A percentile compares a stretch with the other conserved stretches of the same genome.
These are phyloP conservation scores for Pisolithus tinctorius DNA, from an alignment of 768 basidiomycete species.

Conservation along the genomic window DNA sequence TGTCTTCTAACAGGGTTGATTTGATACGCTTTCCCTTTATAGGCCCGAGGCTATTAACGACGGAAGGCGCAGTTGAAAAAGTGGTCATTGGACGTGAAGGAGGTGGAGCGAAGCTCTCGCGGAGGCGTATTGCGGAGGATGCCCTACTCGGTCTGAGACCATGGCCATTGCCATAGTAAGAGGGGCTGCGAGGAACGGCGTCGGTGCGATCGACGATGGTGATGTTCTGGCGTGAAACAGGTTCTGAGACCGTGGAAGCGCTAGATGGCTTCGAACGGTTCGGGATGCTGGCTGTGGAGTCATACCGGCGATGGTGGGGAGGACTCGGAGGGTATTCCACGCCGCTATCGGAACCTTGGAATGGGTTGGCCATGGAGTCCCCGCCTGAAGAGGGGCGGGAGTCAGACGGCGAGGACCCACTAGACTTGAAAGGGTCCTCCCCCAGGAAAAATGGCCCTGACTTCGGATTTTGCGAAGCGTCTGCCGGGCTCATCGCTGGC, in stretches of 20 bases:
- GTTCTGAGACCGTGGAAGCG: conserved; percentile 31
- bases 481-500: no score
- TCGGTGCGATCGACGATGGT: conserved; percentile 35
- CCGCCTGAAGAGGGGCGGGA: conserved; percentile 21
- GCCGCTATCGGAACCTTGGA: conserved; percentile 12
- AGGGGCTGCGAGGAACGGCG: conserved; percentile 32
- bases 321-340: background rate
- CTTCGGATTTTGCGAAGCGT: no score
- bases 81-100: conserved; percentile 51
- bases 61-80: conserved; percentile 40
- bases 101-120: conserved; percentile 56
- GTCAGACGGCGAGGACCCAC: background rate
- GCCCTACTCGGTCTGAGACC: conserved; percentile 19
- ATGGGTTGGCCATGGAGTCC: conserved; percentile 33
- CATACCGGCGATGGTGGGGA: conserved; percentile 1
- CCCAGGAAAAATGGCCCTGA: conserved; percentile 7
- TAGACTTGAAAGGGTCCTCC: conserved; percentile 4
- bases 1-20: conserved; percentile 28
- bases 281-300: background rate
- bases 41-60: conserved; percentile 15
- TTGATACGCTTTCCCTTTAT: conserved; percentile 20
- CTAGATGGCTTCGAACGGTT: conserved; percentile 4
- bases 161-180: conserved; percentile 27
- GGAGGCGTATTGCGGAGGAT: conserved; percentile 34
- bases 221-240: conserved; percentile 28